Conservation (phyloP, 805 yeast genomes). For the Metschnikowia matae region DNA sequence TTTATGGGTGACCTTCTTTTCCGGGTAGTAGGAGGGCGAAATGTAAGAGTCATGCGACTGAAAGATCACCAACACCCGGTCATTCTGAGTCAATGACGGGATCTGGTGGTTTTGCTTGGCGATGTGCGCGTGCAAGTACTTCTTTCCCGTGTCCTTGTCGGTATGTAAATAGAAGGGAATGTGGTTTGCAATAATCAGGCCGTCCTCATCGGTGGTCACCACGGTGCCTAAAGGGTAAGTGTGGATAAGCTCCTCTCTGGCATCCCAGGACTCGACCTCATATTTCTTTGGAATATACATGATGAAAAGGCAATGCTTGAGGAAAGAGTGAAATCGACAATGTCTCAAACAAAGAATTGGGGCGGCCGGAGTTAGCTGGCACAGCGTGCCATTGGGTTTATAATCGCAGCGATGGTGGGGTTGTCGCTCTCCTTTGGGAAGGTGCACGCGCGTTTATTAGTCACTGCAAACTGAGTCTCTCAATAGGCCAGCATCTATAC, state of each 20-base stretch:
- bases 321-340: neutral
- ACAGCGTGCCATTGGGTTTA: neutral
- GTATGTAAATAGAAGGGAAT: slow-evolving; percentile 48
- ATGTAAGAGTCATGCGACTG: slow-evolving; percentile 51
- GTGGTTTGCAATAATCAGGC: slow-evolving; percentile 49
- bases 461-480: neutral
- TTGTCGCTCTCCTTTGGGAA: neutral
- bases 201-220: slow-evolving; percentile 36
- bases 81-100: slow-evolving; percentile 34
- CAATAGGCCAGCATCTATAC: neutral
- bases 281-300: slow-evolving; percentile 40
- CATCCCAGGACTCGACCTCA: slow-evolving; percentile 30
- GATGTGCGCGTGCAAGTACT: slow-evolving; percentile 49
- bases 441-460: neutral
- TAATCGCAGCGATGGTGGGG: neutral
- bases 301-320: neutral
- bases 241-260: slow-evolving; percentile 39
- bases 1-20: slow-evolving; percentile 53
- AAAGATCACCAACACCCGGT: slow-evolving; percentile 48
- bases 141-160: slow-evolving; percentile 33
- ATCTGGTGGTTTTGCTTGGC: slow-evolving; percentile 51
- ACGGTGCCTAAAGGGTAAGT: slow-evolving; percentile 52
- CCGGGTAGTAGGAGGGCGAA: slow-evolving; percentile 56
- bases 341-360: neutral
- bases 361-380: neutral